Evolutionary conservation across 2,329 filamentous ascomycete genomes (phyloP), one percentile per base, ranked within the genome.

Genomic region (Simplicillium sp.): DNA sequence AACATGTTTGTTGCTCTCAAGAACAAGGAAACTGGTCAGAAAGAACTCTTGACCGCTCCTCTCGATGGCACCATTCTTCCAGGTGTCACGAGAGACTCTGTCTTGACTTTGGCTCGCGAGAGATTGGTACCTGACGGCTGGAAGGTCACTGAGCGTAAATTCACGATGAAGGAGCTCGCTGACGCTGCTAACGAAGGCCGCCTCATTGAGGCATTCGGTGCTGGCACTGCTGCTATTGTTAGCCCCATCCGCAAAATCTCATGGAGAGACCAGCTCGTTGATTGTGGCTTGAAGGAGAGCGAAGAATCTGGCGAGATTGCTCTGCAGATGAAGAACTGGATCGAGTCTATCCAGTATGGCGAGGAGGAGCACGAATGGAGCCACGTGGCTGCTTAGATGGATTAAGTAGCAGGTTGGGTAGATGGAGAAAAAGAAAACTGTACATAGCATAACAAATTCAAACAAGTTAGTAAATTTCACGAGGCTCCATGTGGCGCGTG

Each of bases 1-100:
- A 98, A 98, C 67, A 80, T 98, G 60, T 98, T 97, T 56, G 82
- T 84, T 28, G 89, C 84, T 34, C 66, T 97, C 53, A 80, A 80
- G 67, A 80, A 94, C 70, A 86, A 85, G 72, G 74, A 85, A 61
- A 92, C 87, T 11, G 92, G 90, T 7, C 77, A 89, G 67, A 90
- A 89, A 57, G 89, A 96, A 70, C 77, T 98, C 40, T 62, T 96
- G 54, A 98, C 92, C n/a, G 87, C 90, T 31, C 92, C 92, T 17
- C 75, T 98, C 12, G 92, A 98, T 60, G 92, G 92, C 38, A 98
- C 90, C 25, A 98, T 98, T 50, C 75, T 98, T 36, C 87, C 94
- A 65, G 92, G 92, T 54, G 88, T 98, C 7, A 96, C 89, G 11
- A 75, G 92, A 50, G 90, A 98, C 66, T 94, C 86, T 2, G 81